phyloP scores from a whole-genome alignment of 495 filamentous ascomycete genomes.

The Tuber melanosporum region DNA sequence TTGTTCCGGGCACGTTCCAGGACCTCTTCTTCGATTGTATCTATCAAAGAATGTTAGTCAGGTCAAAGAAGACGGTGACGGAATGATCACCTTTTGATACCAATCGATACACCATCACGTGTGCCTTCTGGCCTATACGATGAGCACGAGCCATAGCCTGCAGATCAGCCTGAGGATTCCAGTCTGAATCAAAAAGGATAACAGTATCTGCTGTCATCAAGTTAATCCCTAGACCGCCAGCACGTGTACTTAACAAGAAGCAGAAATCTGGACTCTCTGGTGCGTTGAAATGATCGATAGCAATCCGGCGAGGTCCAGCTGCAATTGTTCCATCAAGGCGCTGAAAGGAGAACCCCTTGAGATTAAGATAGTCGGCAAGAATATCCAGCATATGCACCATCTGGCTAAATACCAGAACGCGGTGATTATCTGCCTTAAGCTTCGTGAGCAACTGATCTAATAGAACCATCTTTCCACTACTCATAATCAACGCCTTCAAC shows the following conservation, averaged over 20 bases:
- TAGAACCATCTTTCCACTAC: slow-evolving; percentile 98
- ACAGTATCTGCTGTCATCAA: slow-evolving; percentile 98
- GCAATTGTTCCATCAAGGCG: slow-evolving; percentile 92
- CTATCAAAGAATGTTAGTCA: slow-evolving; percentile 42
- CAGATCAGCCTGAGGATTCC: slow-evolving; percentile 97
- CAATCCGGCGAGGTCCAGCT: slow-evolving; percentile 71
- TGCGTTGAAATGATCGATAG: slow-evolving; percentile 97
- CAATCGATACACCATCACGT: slow-evolving; percentile 89
- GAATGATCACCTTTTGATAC: slow-evolving; percentile 61
- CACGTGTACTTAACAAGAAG: slow-evolving; percentile 89
- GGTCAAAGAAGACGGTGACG: background rate
- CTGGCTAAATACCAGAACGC: slow-evolving; percentile 96
- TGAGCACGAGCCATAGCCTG: slow-evolving; percentile 98
- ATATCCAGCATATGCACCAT: slow-evolving; percentile 99
- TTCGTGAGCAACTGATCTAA: slow-evolving; percentile 89
- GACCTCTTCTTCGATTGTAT: slow-evolving; percentile 96
- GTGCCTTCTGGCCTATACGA: slow-evolving; percentile 90
- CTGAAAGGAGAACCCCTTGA: slow-evolving; percentile 85
- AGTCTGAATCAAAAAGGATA: slow-evolving; percentile 96
- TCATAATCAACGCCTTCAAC: slow-evolving; percentile 82
- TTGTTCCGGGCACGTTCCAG: slow-evolving; percentile 95
- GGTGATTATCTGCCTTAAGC: slow-evolving; percentile 81
- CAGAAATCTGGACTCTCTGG: slow-evolving; percentile 91
- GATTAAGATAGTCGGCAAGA: slow-evolving; percentile 81
- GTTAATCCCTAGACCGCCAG: slow-evolving; percentile 95